Conservation (phyloP, 2,329 filamentous ascomycete genomes). For the Sarocladium brachiariae region DNA sequence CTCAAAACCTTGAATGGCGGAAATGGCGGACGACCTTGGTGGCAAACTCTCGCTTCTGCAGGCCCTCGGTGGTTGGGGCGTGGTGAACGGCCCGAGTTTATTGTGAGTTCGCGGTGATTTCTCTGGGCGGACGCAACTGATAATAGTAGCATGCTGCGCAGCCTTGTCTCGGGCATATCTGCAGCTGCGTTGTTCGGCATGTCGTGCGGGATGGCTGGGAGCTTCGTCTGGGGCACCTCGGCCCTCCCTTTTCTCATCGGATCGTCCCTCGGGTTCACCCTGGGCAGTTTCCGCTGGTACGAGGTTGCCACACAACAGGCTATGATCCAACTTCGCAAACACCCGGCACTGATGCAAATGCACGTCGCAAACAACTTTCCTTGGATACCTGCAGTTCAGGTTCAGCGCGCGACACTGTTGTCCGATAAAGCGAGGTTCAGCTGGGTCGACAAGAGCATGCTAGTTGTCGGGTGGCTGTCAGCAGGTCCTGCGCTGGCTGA, state of each 20-base stretch:
- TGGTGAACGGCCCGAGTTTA: conserved; percentile 6
- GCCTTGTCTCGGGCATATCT: conserved; percentile 17
- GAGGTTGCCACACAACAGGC: conserved; percentile 13
- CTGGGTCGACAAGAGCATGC: conserved; percentile 16
- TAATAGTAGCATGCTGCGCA: conserved; percentile 17
- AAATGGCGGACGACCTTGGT: background rate
- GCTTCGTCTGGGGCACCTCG: conserved; percentile 17
- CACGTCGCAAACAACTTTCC: conserved; percentile 18
- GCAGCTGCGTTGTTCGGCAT: conserved; percentile 15
- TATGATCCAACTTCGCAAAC: conserved; percentile 15
- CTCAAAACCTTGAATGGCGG: background rate
- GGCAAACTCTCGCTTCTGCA: conserved; percentile 1
- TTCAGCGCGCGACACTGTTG: conserved; percentile 9
- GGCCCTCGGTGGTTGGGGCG: background rate
- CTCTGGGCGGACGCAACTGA: background rate
- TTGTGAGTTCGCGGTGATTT: conserved; percentile 9
- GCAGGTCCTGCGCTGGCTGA: conserved; percentile 17
- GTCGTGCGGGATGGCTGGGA: conserved; percentile 13
- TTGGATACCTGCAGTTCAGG: conserved; percentile 12
- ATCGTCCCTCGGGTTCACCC: conserved; percentile 16
- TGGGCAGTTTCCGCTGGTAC: conserved; percentile 18
- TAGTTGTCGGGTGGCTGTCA: conserved; percentile 17
- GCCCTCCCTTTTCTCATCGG: conserved; percentile 17
- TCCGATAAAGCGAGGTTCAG: conserved; percentile 14
- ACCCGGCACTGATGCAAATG: conserved; percentile 16